Conservation (phyloP, 2,329 filamentous ascomycete species). For the Pseudogymnoascus sp. region DNA sequence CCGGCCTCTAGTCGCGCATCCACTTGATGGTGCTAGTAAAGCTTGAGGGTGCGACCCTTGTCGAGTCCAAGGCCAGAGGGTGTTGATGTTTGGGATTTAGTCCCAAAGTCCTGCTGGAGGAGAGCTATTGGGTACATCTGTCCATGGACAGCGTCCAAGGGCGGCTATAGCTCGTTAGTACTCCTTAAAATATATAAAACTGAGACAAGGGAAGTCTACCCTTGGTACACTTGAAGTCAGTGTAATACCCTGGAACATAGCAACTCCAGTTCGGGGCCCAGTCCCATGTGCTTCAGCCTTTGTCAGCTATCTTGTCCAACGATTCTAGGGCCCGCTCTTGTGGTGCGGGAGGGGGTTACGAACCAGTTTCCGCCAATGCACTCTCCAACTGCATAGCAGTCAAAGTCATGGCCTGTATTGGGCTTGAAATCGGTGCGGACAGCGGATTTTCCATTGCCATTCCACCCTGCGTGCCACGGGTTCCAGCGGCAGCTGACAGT, state of each 20-base stretch:
- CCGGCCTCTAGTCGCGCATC: too few species aligned
- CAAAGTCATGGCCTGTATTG: background rate
- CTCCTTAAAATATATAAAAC: background rate
- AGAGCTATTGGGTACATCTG: too few species aligned
- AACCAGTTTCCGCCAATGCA: background rate
- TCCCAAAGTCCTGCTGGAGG: too few species aligned
- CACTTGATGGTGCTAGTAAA: too few species aligned
- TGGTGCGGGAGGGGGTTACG: background rate
- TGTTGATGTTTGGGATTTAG: too few species aligned
- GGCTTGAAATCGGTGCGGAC: background rate
- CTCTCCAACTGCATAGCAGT: background rate
- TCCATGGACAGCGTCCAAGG: too few species aligned
- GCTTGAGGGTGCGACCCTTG: too few species aligned
- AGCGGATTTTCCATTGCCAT: background rate
- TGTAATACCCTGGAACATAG: background rate
- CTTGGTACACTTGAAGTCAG: background rate
- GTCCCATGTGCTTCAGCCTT: background rate
- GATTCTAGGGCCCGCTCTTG: background rate
- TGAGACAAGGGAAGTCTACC: background rate
- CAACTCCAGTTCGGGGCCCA: background rate
- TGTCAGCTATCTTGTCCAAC: background rate
- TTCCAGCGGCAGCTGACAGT: background rate
- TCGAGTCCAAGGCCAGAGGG: too few species aligned
- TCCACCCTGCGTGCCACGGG: background rate
- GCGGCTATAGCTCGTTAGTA: background rate